A percentile compares a stretch with the other conserved stretches of the same genome.
phyloP scores from a whole-genome alignment of 257 asterid species.

The Voacanga thouarsii region DNA sequence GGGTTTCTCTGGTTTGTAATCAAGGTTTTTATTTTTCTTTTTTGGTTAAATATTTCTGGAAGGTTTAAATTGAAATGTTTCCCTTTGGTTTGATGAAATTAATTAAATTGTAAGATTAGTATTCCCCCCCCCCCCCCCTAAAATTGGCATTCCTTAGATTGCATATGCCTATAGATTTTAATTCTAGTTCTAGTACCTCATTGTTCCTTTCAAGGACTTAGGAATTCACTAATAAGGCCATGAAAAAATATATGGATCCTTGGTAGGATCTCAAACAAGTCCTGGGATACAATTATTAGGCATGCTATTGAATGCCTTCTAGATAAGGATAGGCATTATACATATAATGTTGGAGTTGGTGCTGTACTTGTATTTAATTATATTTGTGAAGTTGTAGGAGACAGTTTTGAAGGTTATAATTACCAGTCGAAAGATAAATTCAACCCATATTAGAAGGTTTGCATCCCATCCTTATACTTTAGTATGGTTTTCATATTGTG shows the following conservation, averaged over 20 bases:
- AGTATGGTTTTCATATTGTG: neutral
- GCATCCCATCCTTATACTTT: constrained; percentile 19
- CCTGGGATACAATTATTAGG: constrained; percentile 56
- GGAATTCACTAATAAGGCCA: constrained; percentile 15
- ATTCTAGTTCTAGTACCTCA: too few species aligned
- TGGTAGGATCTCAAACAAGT: constrained; percentile 42
- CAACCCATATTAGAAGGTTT: constrained; percentile 51
- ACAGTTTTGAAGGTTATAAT: constrained; percentile 45
- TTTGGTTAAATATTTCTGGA: too few species aligned
- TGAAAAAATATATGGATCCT: constrained; percentile 48
- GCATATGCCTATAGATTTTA: too few species aligned
- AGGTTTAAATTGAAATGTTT: too few species aligned
- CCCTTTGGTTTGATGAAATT: too few species aligned
- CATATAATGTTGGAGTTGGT: constrained; percentile 36
- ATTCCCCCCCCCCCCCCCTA: too few species aligned
- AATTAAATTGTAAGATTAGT: too few species aligned
- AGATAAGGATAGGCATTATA: constrained; percentile 45
- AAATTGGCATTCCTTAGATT: too few species aligned
- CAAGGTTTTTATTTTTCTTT: too few species aligned
- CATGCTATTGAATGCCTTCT: constrained; percentile 53
- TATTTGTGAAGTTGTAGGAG: constrained; percentile 54
- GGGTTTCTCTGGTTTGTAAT: too few species aligned
- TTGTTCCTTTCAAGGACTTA: too few species aligned
- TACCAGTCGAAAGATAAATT: constrained; percentile 39
- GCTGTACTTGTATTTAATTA: constrained; percentile 48